Evolutionary conservation across 1,139 yeast species (phyloP), one percentile per base, ranked within the genome.

Genomic region (Candida sanyaensis): DNA sequence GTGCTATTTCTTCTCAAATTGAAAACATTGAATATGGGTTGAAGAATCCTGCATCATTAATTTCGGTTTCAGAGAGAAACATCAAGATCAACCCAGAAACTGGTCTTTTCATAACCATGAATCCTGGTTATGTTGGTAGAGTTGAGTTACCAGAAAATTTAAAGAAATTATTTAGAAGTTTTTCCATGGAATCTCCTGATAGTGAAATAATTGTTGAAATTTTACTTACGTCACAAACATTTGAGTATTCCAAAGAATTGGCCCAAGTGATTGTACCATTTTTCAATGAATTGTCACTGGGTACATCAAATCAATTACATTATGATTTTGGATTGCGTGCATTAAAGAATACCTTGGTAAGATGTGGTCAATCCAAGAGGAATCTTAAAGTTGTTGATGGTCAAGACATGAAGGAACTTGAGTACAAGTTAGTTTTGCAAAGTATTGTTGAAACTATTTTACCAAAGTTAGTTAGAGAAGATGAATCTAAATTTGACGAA

Each of bases 321-420:
- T 93, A 93, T 59, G 97, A 93, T 59, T 93, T 93, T 74, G 97
- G 98, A 0, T 70, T 92, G 38, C 75, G 97, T 50, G 85, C 96
- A 0, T 64, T 92, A 48, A 92, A 91, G 60, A 75, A 82, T 41
- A 81, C 86, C 0, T 65, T 92, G 38, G 64, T 73, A 4, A 75
- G 77, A 48, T 83, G 92, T 57, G 92, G 93, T 0, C 57, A 62
- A 12, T 61, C 81, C 4, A 75, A 72, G 50, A 61, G 81, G 43
- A 34, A 11, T 9, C 11, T 4, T 5, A 10, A 44, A 9, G 43
- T 44, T 4, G 45, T 37, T 6, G 10, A 9, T 17, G 23, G 7
- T 10, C 43, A 44, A 1, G 54, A 51, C 33, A 29, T 45, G 17
- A 37, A 43, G 43, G 41, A 34, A 11, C 42, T 52, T 4, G 88